These are phyloP conservation scores for Gaultheria prostrata DNA, from an alignment of 148 eudicot genomes.

Conservation along the genomic window DNA sequence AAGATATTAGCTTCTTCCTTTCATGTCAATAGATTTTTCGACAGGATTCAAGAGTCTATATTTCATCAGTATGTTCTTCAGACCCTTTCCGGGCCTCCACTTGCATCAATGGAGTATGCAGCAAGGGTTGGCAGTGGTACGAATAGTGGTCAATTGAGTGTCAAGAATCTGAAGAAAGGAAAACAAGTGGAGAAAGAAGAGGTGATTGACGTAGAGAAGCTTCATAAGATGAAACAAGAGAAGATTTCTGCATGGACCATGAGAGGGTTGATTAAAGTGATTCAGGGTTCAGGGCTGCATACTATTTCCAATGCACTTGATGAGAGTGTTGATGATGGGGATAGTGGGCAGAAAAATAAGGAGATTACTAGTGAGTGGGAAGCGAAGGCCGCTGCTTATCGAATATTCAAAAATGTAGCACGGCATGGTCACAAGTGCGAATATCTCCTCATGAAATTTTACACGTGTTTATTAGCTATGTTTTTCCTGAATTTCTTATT, in stretches of 20 bases:
- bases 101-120: constrained; percentile 23
- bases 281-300: constrained; percentile 52
- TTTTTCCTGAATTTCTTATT: not conserved
- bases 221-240: constrained; percentile 63
- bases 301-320: constrained; percentile 59
- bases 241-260: constrained; percentile 91
- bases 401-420: constrained; percentile 68
- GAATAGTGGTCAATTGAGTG: constrained; percentile 48
- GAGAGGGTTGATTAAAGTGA: constrained; percentile 65
- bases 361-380: constrained; percentile 77
- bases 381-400: constrained; percentile 63
- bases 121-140: constrained; percentile 24
- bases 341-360: constrained; percentile 34
- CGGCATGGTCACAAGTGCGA: constrained; percentile 55
- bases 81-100: constrained; percentile 66
- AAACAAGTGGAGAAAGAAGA: constrained; percentile 46
- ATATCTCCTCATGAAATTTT: not conserved
- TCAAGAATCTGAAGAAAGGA: constrained; percentile 37
- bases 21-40: constrained; percentile 78
- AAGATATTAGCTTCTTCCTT: constrained; percentile 66
- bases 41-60: constrained; percentile 77
- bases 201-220: constrained; percentile 70
- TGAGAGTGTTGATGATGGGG: constrained; percentile 43
- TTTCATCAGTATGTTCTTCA: constrained; percentile 83
- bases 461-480: not conserved